phyloP scores from a whole-genome alignment of 139 green algal genomes.

The Eudorina sp. region DNA sequence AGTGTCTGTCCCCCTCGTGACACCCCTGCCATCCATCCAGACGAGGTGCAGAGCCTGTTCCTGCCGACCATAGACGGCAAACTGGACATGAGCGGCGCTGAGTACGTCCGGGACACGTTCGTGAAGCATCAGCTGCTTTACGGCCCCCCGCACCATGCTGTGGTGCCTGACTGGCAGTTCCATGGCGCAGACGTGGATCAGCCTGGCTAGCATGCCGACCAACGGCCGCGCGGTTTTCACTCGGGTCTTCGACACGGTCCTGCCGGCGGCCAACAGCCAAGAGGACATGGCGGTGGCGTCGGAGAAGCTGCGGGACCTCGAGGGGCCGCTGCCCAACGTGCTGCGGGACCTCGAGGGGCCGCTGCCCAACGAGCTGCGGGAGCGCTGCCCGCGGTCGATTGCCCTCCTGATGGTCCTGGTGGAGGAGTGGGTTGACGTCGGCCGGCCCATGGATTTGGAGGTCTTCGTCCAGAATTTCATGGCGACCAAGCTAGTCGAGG shows the following conservation, averaged over 20 bases:
- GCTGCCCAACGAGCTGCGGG: not conserved
- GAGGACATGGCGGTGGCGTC: not conserved
- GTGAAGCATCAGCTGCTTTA: conserved; percentile 26
- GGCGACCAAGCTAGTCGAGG: conserved; percentile 1
- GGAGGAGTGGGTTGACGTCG: not conserved
- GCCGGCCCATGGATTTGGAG: not conserved
- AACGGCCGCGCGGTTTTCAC: not conserved
- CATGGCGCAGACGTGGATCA: too few relatives aligned
- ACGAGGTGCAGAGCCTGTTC: conserved; percentile 29
- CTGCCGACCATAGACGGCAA: conserved; percentile 9
- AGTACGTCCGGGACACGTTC: conserved; percentile 16
- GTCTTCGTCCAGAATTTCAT: not conserved
- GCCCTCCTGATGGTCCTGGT: conserved; percentile 17
- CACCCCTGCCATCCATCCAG: not conserved
- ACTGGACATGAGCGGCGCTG: not conserved
- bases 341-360: not conserved
- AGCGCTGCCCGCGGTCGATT: conserved; percentile 6
- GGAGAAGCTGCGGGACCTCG: not conserved
- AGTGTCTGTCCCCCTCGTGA: too few relatives aligned
- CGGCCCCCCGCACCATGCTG: too few relatives aligned
- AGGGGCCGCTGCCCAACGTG: too few relatives aligned
- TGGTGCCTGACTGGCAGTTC: too few relatives aligned
- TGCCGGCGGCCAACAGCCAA: not conserved
- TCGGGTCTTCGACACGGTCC: not conserved
- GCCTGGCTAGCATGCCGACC: conserved; percentile 8